These are phyloP conservation scores for Leucocoprinus leucothites DNA, from an alignment of 768 basidiomycete species.

Conservation along the genomic window DNA sequence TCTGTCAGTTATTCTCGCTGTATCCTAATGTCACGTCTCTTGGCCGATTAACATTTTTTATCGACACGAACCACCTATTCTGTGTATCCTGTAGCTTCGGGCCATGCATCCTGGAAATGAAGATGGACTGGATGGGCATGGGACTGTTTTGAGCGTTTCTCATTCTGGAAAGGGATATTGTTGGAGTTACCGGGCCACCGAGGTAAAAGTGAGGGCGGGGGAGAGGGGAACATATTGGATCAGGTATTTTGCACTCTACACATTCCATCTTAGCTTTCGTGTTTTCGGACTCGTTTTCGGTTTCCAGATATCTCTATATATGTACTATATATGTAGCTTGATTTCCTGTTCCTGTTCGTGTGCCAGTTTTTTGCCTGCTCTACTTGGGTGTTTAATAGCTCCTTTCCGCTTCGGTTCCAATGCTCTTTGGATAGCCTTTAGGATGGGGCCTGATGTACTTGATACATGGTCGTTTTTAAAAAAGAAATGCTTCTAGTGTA, in stretches of 20 bases:
- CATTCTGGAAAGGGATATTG: not conserved
- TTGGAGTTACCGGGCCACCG: not conserved
- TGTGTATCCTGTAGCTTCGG: not conserved
- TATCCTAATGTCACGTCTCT: too few relatives aligned
- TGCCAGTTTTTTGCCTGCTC: not conserved
- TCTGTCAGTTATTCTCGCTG: too few relatives aligned
- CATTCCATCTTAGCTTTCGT: not conserved
- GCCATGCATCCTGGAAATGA: not conserved
- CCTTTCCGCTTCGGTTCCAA: not conserved
- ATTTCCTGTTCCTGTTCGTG: not conserved
- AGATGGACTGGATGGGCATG: not conserved
- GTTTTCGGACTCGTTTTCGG: not conserved
- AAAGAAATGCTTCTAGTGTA: not conserved
- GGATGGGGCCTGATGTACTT: not conserved
- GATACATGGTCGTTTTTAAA: not conserved
- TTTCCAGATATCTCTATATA: not conserved
- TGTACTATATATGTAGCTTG: slow-evolving; percentile 1
- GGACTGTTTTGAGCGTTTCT: not conserved
- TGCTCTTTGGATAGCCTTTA: not conserved
- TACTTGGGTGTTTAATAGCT: not conserved
- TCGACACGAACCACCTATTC: not conserved
- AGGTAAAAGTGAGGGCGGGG: not conserved
- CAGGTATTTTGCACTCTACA: not conserved
- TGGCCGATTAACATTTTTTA: too few relatives aligned
- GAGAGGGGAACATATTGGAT: not conserved